phyloP scores from a whole-genome alignment of 2,329 filamentous ascomycete species.

The Cryphonectria japonica region DNA sequence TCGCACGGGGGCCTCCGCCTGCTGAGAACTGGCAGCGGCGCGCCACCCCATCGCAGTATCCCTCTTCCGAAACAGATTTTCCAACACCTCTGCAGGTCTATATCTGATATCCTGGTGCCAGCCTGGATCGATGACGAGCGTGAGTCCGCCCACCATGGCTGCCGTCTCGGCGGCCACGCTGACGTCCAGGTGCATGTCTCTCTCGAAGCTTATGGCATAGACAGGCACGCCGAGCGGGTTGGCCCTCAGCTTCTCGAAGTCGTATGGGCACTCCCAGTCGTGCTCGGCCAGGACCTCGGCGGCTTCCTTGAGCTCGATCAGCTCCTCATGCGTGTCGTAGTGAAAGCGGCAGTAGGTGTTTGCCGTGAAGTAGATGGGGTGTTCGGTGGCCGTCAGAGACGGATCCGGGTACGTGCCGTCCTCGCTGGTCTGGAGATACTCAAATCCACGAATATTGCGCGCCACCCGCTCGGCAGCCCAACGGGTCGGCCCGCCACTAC shows the following conservation, averaged over 20 bases:
- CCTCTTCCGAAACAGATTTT: conserved; percentile 1
- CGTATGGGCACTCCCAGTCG: conserved; percentile 20
- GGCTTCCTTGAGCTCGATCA: conserved; percentile 57
- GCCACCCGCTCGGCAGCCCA: conserved; percentile 64
- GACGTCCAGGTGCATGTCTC: conserved; percentile 16
- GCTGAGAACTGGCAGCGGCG: not conserved
- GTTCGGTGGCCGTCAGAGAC: conserved; percentile 31
- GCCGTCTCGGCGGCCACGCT: not conserved
- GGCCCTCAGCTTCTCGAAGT: conserved; percentile 12
- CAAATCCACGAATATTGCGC: conserved; percentile 36
- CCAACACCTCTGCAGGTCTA: conserved; percentile 12
- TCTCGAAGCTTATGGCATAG: conserved; percentile 15
- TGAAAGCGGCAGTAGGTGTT: conserved; percentile 74
- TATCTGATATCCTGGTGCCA: conserved; percentile 20
- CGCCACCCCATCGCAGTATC: not conserved
- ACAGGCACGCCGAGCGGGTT: conserved; percentile 14
- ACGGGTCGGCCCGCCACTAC: conserved; percentile 57
- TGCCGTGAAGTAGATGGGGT: conserved; percentile 67
- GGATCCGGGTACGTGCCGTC: conserved; percentile 31
- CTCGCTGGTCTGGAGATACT: conserved; percentile 38
- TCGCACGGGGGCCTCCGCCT: not conserved
- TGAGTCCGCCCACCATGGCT: conserved; percentile 15
- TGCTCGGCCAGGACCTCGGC: conserved; percentile 53
- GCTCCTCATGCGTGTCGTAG: conserved; percentile 66
- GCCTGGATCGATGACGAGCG: conserved; percentile 10